Conservation (phyloP, 2,329 filamentous ascomycete genomes). For the Diaporthe australafricana region DNA sequence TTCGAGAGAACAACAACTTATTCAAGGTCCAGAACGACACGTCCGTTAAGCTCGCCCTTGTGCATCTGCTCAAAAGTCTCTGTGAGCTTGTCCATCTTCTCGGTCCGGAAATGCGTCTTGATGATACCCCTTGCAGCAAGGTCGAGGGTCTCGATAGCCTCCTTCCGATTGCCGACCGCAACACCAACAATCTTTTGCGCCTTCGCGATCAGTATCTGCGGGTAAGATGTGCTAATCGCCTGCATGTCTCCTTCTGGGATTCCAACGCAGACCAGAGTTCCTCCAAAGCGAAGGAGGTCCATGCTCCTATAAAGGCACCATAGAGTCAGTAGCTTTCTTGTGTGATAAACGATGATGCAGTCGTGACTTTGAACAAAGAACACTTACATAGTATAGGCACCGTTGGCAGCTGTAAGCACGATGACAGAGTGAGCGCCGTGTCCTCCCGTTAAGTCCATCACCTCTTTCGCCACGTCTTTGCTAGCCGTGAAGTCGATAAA, state of each 20-base stretch:
- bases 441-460: slow-evolving; percentile 67
- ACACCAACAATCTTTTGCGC: slow-evolving; percentile 61
- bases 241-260: slow-evolving; percentile 58
- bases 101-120: slow-evolving; percentile 40
- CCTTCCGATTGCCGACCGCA: slow-evolving; percentile 61
- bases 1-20: not conserved
- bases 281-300: slow-evolving; percentile 59
- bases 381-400: slow-evolving; percentile 53
- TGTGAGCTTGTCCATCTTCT: slow-evolving; percentile 40
- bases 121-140: slow-evolving; percentile 39
- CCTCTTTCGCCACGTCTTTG: slow-evolving; percentile 55
- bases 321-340: not conserved
- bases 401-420: slow-evolving; percentile 63
- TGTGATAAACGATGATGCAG: no score
- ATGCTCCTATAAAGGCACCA: slow-evolving; percentile 51
- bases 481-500: slow-evolving; percentile 71
- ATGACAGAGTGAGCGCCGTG: slow-evolving; percentile 71
- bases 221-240: slow-evolving; percentile 57
- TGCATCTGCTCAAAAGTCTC: slow-evolving; percentile 40
- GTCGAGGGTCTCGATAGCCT: slow-evolving; percentile 50
- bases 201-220: slow-evolving; percentile 52
- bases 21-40: slow-evolving; percentile 40
- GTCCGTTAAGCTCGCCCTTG: slow-evolving; percentile 38
- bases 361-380: not conserved
- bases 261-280: slow-evolving; percentile 63